These are phyloP conservation scores for Linum lewisii DNA, from an alignment of 345 rosid genomes.

Conservation along the genomic window DNA sequence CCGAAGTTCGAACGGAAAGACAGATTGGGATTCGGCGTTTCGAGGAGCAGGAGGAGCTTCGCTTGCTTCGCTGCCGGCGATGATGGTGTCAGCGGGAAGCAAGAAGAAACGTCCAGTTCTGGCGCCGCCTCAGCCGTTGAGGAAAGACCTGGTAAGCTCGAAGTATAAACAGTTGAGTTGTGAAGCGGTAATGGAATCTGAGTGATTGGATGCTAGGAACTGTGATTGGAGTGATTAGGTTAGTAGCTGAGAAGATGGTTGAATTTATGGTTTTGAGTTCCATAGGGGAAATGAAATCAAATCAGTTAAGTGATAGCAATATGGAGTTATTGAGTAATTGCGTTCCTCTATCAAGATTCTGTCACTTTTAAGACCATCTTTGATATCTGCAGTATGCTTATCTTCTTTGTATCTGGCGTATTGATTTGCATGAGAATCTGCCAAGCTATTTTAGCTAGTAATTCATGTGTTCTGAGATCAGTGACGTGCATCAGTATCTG, in stretches of 20 bases:
- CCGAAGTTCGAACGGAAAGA: slow-evolving; percentile 11
- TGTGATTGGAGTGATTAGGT: background rate
- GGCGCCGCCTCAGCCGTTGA: slow-evolving; percentile 41
- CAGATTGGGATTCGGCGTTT: slow-evolving; percentile 23
- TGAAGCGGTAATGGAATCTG: too few species aligned
- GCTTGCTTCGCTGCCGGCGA: slow-evolving; percentile 46
- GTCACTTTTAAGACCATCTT: too few species aligned
- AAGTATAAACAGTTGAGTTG: background rate
- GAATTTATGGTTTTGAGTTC: background rate
- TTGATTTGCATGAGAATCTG: too few species aligned
- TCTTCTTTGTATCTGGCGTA: too few species aligned
- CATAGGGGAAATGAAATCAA: too few species aligned
- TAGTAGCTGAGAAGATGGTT: background rate
- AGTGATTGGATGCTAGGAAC: background rate
- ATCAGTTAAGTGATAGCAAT: too few species aligned
- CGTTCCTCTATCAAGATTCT: too few species aligned
- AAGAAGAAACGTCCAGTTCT: slow-evolving; percentile 24
- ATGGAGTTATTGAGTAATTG: too few species aligned
- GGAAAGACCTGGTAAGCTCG: slow-evolving; percentile 54
- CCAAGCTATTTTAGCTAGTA: too few species aligned
- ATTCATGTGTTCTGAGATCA: too few species aligned
- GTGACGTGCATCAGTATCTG: too few species aligned
- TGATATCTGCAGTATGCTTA: too few species aligned
- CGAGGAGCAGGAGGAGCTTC: slow-evolving; percentile 20
- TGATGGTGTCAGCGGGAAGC: slow-evolving; percentile 31